A percentile compares a stretch with the other conserved stretches of the same genome.
Conservation (phyloP, 768 basidiomycete species). For the Sarcodon aspratus region DNA sequence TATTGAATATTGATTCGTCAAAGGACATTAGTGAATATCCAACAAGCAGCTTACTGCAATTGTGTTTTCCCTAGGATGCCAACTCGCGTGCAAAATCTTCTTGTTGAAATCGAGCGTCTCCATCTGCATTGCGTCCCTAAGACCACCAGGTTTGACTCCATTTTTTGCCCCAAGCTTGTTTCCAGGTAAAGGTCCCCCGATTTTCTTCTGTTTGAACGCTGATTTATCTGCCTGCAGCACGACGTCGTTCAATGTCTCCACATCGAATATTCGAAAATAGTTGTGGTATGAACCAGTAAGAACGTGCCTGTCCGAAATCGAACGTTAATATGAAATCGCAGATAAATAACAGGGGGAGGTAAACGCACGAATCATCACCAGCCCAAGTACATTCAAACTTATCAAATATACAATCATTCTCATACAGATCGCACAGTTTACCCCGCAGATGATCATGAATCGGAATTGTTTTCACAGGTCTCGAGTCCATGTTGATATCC, state of each 20-base stretch:
- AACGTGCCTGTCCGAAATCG: constrained; percentile 54
- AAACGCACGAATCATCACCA: constrained; percentile 86
- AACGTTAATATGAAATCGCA: constrained; percentile 1
- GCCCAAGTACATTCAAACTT: constrained; percentile 99
- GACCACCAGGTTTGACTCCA: constrained; percentile 59
- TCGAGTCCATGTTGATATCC: constrained; percentile 98
- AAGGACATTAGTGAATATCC: background rate
- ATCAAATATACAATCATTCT: constrained; percentile 99
- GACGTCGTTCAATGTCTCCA: constrained; percentile 73
- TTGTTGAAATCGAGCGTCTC: constrained; percentile 90
- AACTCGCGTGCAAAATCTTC: constrained; percentile 92
- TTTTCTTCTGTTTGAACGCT: constrained; percentile 99
- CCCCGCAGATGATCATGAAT: constrained; percentile 97
- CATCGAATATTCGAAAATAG: constrained; percentile 99
- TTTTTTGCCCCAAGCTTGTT: constrained; percentile 64
- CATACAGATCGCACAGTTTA: constrained; percentile 96
- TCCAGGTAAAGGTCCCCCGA: constrained; percentile 73
- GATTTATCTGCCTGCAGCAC: constrained; percentile 98
- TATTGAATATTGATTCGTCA: constrained; percentile 16
- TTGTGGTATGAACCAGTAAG: constrained; percentile 99
- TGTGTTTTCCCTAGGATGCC: constrained; percentile 98
- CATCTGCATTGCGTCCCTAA: constrained; percentile 87
- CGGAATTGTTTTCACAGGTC: constrained; percentile 93
- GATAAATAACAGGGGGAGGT: constrained; percentile 10
- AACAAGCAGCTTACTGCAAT: constrained; percentile 64